Conservation (phyloP, 768 basidiomycete species). For the Glaciozyma antarctica region DNA sequence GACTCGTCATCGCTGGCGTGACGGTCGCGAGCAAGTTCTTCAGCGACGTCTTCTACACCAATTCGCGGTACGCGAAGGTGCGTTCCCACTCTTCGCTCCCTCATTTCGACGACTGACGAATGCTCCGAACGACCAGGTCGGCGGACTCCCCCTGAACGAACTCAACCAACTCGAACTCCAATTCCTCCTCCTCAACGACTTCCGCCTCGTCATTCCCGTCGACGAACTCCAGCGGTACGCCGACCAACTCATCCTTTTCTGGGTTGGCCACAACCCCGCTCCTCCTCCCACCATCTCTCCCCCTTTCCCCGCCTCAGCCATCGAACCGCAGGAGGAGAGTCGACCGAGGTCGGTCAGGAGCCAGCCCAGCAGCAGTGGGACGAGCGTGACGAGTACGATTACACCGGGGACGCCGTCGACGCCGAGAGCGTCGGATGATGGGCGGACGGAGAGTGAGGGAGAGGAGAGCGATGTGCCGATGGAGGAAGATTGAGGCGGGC, state of each 20-base stretch:
- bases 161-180: slow-evolving; percentile 96
- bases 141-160: slow-evolving; percentile 82
- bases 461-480: background rate
- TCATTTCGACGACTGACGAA: background rate
- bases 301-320: background rate
- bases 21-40: slow-evolving; percentile 99
- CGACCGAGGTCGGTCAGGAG: slow-evolving; percentile 5
- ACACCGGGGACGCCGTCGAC: slow-evolving; percentile 22
- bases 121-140: slow-evolving; percentile 54
- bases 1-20: slow-evolving; percentile 92
- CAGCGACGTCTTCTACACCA: slow-evolving; percentile 96
- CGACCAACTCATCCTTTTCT: slow-evolving; percentile 61
- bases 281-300: background rate
- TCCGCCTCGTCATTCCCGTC: slow-evolving; percentile 71
- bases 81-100: slow-evolving; percentile 33
- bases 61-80: slow-evolving; percentile 96
- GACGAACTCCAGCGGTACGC: slow-evolving; percentile 94
- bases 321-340: background rate
- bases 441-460: background rate
- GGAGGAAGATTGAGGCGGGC: slow-evolving; percentile 8
- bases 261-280: slow-evolving; percentile 22
- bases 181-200: slow-evolving; percentile 92
- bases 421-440: background rate
- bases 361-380: slow-evolving; percentile 10
- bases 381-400: slow-evolving; percentile 13